Evolutionary conservation across 192 early-diverging fungal species (phyloP), one percentile per base, ranked within the genome.

Genomic region (Ambispora gerdemannii): DNA sequence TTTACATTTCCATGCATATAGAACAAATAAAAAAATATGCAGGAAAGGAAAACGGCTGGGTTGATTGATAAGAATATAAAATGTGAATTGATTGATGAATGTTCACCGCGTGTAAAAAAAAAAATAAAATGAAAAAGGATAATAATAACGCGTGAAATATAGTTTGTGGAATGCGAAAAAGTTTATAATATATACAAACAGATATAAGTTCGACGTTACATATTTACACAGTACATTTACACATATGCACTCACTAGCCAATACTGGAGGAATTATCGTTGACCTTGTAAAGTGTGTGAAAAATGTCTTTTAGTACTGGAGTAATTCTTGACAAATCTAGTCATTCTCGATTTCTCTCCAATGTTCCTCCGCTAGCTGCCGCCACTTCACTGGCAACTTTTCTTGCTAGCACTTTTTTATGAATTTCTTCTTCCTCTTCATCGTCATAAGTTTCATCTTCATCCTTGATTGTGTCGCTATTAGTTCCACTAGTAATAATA

Each of bases 321-420:
- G n/a, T n/a, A n/a, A n/a, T n/a, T n/a, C n/a, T n/a, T n/a, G n/a
- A n/a, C n/a, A n/a, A 43, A 43, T 43, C 38, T 27, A 27, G 19
- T 33, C 32, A 66, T 50, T 66, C 43, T 25, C 67, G 28, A 20
- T 56, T 69, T 38, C 67, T 69, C 25, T 69, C 67, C 32, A 69
- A 35, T 27, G 24, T 25, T 10, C 30, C 67, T 34, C 67, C 67
- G 4, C 67, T 52, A 36, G 67, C 67, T 35, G 67, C 35, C 6
- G 56, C 67, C 11, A 58, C 55, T 30, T 69, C 67, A 43, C 24
- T 58, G 22, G 67, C 67, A 15, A 69, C 67, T 27, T 69, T 69
- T 25, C 50, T 69, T 2, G 67, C 67, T 20, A 69, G 17, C 25
- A 22, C 51, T 33, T 56, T 69, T n/a, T n/a, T n/a, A 8, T 50